Percentiles rank a stretch among this genome's conserved stretches.
Conservation (phyloP, 2,329 filamentous ascomycete species). For the Nakataea oryzae region DNA sequence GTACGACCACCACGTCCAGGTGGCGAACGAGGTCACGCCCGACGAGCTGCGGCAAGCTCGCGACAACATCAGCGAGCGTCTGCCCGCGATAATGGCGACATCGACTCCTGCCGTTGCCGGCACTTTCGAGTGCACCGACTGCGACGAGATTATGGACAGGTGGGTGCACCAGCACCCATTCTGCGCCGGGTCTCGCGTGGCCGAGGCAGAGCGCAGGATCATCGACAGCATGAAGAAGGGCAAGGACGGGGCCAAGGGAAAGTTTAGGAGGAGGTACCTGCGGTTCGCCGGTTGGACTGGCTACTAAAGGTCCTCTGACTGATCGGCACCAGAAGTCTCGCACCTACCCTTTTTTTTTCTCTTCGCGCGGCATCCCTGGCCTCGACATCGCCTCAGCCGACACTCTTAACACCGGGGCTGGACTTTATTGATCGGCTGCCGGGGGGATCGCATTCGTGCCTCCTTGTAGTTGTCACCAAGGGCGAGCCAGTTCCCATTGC, state of each 20-base stretch:
- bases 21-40: background rate
- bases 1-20: background rate
- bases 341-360: background rate
- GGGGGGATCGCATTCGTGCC: background rate
- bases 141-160: background rate
- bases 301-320: background rate
- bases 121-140: background rate
- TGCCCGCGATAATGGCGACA: background rate
- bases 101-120: background rate
- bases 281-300: background rate
- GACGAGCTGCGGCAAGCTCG: background rate
- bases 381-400: background rate
- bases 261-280: background rate
- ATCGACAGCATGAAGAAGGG: background rate
- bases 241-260: background rate
- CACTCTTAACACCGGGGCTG: background rate
- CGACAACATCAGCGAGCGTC: background rate
- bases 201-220: background rate
- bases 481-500: background rate
- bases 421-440: background rate
- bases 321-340: background rate
- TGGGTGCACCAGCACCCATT: background rate
- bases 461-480: background rate
- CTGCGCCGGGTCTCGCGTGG: background rate
- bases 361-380: too few species aligned